These are phyloP conservation scores for Lomentospora prolificans DNA, from an alignment of 2,329 filamentous ascomycete species.

Conservation along the genomic window DNA sequence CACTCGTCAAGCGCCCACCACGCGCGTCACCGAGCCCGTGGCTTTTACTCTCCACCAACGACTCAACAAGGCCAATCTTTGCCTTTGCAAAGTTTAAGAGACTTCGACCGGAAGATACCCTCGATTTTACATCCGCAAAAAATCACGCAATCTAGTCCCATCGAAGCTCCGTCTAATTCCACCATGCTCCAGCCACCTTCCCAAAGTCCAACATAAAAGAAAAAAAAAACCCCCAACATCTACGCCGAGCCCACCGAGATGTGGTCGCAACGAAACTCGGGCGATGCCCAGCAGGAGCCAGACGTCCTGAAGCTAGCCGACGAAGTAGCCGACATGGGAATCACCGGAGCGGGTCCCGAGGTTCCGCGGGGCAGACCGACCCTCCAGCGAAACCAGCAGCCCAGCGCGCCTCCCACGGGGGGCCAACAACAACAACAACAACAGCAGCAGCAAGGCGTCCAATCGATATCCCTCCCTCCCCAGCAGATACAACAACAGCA, in stretches of 20 bases:
- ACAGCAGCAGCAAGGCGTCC: neutral
- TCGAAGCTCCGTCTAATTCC: neutral
- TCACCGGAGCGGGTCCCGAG: conserved; percentile 16
- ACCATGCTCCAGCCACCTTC: neutral
- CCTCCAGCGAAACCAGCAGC: conserved; percentile 21
- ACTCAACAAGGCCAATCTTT: too few species aligned
- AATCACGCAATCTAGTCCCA: neutral
- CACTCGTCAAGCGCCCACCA: neutral
- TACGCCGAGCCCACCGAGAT: conserved; percentile 1
- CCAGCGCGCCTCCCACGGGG: conserved; percentile 22
- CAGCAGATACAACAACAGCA: conserved; percentile 13
- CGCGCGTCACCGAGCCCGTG: neutral
- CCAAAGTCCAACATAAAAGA: neutral
- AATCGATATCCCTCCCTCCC: neutral
- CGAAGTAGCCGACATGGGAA: conserved; percentile 33
- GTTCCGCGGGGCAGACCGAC: conserved; percentile 3
- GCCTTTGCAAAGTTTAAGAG: neutral
- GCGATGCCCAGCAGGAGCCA: conserved; percentile 6
- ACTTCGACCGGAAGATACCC: neutral
- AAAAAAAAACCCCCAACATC: neutral
- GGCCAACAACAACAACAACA: conserved; percentile 1
- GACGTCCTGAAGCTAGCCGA: conserved; percentile 18
- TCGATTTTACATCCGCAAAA: neutral
- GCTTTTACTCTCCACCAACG: too few species aligned
- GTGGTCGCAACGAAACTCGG: conserved; percentile 3